Percentiles rank a stretch among this genome's conserved stretches.
These are phyloP conservation scores for Taphrina confusa DNA, from an alignment of 1,139 yeast species.

Conservation along the genomic window DNA sequence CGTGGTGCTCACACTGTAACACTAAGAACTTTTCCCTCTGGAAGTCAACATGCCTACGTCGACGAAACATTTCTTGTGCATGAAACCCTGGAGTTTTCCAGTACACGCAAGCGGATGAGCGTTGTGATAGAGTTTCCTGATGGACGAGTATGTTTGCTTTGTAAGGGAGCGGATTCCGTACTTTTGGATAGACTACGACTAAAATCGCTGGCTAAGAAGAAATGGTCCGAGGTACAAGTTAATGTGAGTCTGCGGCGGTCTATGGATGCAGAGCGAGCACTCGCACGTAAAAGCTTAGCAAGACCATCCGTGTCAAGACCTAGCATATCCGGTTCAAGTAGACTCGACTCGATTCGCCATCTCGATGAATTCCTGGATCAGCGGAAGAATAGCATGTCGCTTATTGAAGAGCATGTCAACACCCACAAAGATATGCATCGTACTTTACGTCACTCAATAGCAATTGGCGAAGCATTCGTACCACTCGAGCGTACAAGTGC, in stretches of 20 bases:
- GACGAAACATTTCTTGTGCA: constrained; percentile 71
- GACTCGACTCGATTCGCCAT: constrained; percentile 19
- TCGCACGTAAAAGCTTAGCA: constrained; percentile 48
- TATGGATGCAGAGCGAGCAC: constrained; percentile 77
- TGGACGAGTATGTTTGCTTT: constrained; percentile 70
- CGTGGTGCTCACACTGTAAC: constrained; percentile 61
- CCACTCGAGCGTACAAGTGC: constrained; percentile 17
- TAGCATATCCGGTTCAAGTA: constrained; percentile 33
- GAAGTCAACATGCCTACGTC: constrained; percentile 64
- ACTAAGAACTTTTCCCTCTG: constrained; percentile 80
- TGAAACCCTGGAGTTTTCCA: constrained; percentile 81
- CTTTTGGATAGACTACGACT: constrained; percentile 72
- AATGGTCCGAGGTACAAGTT: constrained; percentile 63
- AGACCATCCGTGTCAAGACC: constrained; percentile 39
- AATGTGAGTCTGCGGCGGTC: constrained; percentile 66
- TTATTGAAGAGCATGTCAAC: background rate
- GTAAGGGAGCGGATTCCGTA: constrained; percentile 97
- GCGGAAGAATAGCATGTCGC: background rate
- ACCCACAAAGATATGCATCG: background rate
- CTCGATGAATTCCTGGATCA: constrained; percentile 25
- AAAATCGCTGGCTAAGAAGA: constrained; percentile 59
- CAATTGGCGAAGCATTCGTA: constrained; percentile 28
- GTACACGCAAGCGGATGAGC: constrained; percentile 92
- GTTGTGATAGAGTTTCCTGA: constrained; percentile 78
- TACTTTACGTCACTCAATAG: constrained; percentile 37